phyloP scores from a whole-genome alignment of 2,329 filamentous ascomycete species.

The Calycina marina region DNA sequence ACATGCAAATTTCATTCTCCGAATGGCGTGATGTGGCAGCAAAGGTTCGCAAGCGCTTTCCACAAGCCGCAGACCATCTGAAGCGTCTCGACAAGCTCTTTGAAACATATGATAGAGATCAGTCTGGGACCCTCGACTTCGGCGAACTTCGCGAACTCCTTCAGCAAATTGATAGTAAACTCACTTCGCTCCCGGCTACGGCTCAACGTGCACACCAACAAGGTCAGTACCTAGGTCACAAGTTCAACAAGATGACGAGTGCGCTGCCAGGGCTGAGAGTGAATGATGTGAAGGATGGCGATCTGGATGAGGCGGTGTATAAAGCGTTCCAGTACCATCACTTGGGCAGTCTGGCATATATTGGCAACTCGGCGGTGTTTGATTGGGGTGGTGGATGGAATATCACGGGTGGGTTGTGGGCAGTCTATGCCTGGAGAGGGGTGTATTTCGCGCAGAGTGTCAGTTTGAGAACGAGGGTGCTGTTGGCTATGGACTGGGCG shows the following conservation, averaged over 20 bases:
- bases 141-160: slow-evolving; percentile 80
- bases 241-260: slow-evolving; percentile 82
- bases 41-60: slow-evolving; percentile 77
- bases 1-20: slow-evolving; percentile 68
- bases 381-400: slow-evolving; percentile 69
- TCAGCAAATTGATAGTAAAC: slow-evolving; percentile 82
- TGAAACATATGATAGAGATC: slow-evolving; percentile 80
- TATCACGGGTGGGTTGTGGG: slow-evolving; percentile 71
- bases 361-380: slow-evolving; percentile 93
- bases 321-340: slow-evolving; percentile 91
- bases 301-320: slow-evolving; percentile 83
- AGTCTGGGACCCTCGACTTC: slow-evolving; percentile 86
- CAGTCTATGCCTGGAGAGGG: slow-evolving; percentile 90
- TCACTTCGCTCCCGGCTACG: slow-evolving; percentile 87
- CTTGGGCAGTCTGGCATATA: slow-evolving; percentile 81
- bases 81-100: slow-evolving; percentile 86
- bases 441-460: slow-evolving; percentile 98
- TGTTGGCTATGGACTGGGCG: slow-evolving; percentile 98
- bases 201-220: slow-evolving; percentile 95
- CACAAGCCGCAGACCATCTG: slow-evolving; percentile 76
- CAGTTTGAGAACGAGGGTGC: slow-evolving; percentile 71
- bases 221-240: slow-evolving; percentile 79
- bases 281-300: slow-evolving; percentile 77
- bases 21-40: slow-evolving; percentile 81
- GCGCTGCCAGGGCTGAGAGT: slow-evolving; percentile 58